A percentile compares a stretch with the other conserved stretches of the same genome.
Evolutionary conservation across 1,284 basidiomycete species (phyloP).

Genomic region (Sanghuangporus sanghuang): DNA sequence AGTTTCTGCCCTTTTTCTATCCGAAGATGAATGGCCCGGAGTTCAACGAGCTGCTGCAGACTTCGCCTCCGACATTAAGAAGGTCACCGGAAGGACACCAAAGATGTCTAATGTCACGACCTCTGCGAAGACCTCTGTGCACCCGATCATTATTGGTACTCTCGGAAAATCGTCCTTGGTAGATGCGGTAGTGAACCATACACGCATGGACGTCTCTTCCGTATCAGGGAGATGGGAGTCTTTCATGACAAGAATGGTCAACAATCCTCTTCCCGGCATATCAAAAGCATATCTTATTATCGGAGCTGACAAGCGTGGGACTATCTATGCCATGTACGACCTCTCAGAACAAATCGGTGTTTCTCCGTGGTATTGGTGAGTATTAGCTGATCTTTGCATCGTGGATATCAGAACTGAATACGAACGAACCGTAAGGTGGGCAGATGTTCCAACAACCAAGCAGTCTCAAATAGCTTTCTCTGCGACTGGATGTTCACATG

Average conservation of each 20-base stretch:
- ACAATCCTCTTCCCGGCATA: conserved; percentile 53
- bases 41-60: conserved; percentile 59
- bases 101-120: conserved; percentile 22
- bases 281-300: conserved; percentile 59
- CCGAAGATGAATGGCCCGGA: conserved; percentile 56
- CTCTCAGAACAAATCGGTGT: conserved; percentile 71
- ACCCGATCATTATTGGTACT: conserved; percentile 57
- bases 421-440: conserved; percentile 39
- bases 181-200: conserved; percentile 45
- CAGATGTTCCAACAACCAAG: conserved; percentile 48
- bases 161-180: conserved; percentile 59
- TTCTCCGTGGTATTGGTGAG: conserved; percentile 61
- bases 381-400: neutral
- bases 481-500: conserved; percentile 54
- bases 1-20: conserved; percentile 46
- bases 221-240: conserved; percentile 63
- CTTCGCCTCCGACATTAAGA: conserved; percentile 56
- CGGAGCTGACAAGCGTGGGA: conserved; percentile 61
- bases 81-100: conserved; percentile 51
- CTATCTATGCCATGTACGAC: conserved; percentile 66
- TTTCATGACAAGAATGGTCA: conserved; percentile 47
- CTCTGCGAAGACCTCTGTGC: conserved; percentile 22
- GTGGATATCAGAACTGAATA: neutral
- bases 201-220: conserved; percentile 48
- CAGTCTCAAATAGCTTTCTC: conserved; percentile 46